Evolutionary conservation across 2,329 filamentous ascomycete species (phyloP), one percentile per base, ranked within the genome.

Genomic region (Calonectria pseudoturangicola): DNA sequence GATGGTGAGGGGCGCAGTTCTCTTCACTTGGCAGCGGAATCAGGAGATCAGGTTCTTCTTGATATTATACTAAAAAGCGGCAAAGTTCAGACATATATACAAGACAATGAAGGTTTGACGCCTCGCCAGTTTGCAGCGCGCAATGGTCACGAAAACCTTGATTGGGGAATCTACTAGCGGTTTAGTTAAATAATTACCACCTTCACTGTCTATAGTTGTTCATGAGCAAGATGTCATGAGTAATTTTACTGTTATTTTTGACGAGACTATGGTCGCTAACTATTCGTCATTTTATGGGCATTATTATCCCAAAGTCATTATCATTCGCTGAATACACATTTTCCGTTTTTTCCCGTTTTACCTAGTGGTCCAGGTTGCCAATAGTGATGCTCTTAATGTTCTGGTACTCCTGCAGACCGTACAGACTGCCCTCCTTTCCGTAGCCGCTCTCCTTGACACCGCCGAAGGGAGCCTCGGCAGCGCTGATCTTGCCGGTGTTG

Each of bases 361-460:
- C 66, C 69, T 77, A 80, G 27, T 64, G 58, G 77, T 80, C 76
- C 66, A 77, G 71, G 75, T 80, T 80, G 28, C 79, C 79, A 71
- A 80, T 80, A 47, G 79, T 80, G 13, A 86, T 86, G n/a, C 84
- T 86, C 82, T 88, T 88, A n/a, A 85, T 86, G 72, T 86, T 83
- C 56, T 87, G 81, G 63, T 85, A 88, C 77, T 88, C 86, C 41
- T 85, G 82, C 28, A 87, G 82, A 2, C 86, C 86, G 25, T 88
- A 86, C 66, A 87, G 85, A 73, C 86, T 86, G 1, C 84, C 85
- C 74, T 83, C 82, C 62, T 81, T 80, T n/a, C 82, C 82, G 62
- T 82, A 79, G 0, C 82, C 82, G 16, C 81, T 83, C 79, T 83
- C 82, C 78, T 84, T 84, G 70, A 84, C 74, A 68, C 82, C 82